Evolutionary conservation across 192 early-diverging fungal genomes (phyloP), one percentile per base, ranked within the genome.

Genomic region (Gigaspora rosea): DNA sequence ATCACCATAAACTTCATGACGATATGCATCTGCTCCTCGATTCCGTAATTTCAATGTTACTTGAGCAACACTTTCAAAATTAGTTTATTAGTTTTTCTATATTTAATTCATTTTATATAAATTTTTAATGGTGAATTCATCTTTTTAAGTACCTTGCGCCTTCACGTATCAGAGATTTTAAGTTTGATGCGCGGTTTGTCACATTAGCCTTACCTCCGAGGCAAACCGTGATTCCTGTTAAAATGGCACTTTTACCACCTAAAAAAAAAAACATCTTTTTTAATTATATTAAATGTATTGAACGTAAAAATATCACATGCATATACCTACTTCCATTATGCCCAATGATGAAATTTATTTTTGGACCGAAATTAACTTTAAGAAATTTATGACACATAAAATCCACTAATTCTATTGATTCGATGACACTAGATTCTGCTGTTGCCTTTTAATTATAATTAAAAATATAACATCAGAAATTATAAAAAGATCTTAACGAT

Each of bases 311-410:
- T 41, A 41, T 41, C 4, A 2, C 7, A 41, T 41, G 7, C 41
- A 41, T 41, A 7, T 41, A 80, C 89, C 46, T 84, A 90, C 92
- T 94, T 69, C 96, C 97, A 80, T 98, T 99, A 75, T 97, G 95
- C 12, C 97, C 97, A 67, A 95, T 94, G 48, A 99, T 91, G 83
- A 99, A 99, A 83, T 99, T 98, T 67, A 99, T 90, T 64, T 94
- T 92, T 8, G 94, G 90, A 33, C 91, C 89, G 73, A 99, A 91
- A 52, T 87, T 78, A 3, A 98, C 90, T 20, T 87, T 86, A 8
- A 96, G 86, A 56, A 86, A 89, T 47, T 91, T 88, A 84, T 99
- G 97, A 80, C 96, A 98, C 95, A 99, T 97, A 82, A 98, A 98
- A 78, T 99, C 94, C 22, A 85, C 80, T 15, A 99, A 84, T 82